Base-by-base conservation (phyloP, 1,284 basidiomycete genomes). In the Gymnopus androsaceus region DNA sequence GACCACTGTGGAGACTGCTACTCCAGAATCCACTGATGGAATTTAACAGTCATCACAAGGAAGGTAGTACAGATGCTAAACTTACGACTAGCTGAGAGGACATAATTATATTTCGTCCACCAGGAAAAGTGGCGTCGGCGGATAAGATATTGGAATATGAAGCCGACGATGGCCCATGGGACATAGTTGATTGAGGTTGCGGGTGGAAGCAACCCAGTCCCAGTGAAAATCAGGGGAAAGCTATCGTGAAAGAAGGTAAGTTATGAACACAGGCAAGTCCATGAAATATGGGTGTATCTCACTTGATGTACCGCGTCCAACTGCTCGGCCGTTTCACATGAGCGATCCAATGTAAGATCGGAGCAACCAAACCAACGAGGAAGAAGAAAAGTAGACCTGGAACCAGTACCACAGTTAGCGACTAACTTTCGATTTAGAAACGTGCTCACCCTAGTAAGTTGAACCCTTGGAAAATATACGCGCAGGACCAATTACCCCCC, bases 151-250 rank as follows among this genome's bases (percentile, higher is more conserved):
- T 84, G 81, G 69, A 84, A 84, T 51, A 84, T 68, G 62, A 84
- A 85, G 21, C 80, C 80, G 33, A 81, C 72, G 38, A 80, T 72
- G 58, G 82, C 79, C 80, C 81, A 84, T 3, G 78, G 74, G 1
- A 82, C 77, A 56, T 80, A 84, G 64, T 85, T 84, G 63, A 84
- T 79, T 3, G 83, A 83, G 4, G 74, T 79, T 4, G 82, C 83
- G 42, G 54, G 54, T 19, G 57, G 54, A 41, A 59, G 55, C 21
- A 55, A 42, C 19, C 54, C 57, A 15, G 54, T 56, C 47, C 57
- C 57, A 19, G 46, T 51, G 45, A 65, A 57, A 12, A 57, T 49
- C 7, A 57, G 45, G 7, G 56, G 56, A 41, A 51, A 51, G 40
- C 54, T 56, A 15, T 17, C n/a, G n/a, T n/a, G n/a, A 27, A 21